Evolutionary conservation across 176 grass and related monocot species (phyloP).

Genomic region (barley (Hordeum vulgare)): DNA sequence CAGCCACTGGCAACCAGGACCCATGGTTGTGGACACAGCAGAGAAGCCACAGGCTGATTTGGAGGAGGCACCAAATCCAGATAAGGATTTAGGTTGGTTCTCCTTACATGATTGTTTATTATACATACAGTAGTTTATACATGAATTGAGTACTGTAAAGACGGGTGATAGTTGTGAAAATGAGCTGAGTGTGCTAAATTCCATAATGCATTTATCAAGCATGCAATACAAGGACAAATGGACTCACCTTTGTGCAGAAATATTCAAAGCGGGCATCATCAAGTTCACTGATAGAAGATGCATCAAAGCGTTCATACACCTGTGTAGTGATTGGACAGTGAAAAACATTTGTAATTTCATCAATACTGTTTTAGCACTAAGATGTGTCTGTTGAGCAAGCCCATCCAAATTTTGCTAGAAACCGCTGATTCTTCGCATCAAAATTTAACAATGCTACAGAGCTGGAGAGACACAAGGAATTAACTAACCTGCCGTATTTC

Average conservation of each 20-base stretch:
- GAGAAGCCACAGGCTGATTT: neutral
- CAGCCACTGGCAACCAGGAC: neutral
- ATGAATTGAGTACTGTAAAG: neutral
- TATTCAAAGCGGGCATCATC: constrained; percentile 67
- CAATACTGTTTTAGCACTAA: neutral
- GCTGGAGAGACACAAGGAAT: neutral
- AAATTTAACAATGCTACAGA: too few relatives aligned
- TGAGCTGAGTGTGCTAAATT: neutral
- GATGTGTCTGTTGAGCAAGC: neutral
- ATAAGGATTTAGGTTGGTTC: neutral
- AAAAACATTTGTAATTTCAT: constrained; percentile 3
- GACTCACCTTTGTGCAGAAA: constrained; percentile 80
- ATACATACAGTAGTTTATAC: neutral
- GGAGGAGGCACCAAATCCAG: neutral
- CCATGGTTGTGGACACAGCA: neutral
- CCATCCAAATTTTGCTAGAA: neutral
- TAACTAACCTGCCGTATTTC: constrained; percentile 55
- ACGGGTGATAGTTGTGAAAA: neutral
- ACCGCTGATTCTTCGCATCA: neutral
- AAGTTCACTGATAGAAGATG: constrained; percentile 57
- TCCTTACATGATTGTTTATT: neutral
- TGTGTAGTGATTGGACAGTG: constrained; percentile 31
- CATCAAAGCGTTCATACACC: constrained; percentile 82
- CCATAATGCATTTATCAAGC: neutral
- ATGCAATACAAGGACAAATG: constrained; percentile 21